A percentile compares a stretch with the other conserved stretches of the same genome.
phyloP scores from a whole-genome alignment of 2,329 filamentous ascomycete species.

The Dothiorella sarmentorum region DNA sequence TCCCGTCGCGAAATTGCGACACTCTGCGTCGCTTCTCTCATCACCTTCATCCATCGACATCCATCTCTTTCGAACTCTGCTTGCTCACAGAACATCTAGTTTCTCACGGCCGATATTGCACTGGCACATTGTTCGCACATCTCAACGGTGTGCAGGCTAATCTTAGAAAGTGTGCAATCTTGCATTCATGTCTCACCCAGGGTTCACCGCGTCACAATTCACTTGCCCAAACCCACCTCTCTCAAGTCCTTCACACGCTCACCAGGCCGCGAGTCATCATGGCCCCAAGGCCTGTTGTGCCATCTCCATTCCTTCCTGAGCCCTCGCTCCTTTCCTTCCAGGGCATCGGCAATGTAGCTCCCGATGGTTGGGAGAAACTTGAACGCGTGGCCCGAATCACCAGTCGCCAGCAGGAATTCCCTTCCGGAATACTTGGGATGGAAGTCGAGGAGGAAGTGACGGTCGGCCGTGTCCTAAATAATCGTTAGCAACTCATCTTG shows the following conservation, averaged over 20 bases:
- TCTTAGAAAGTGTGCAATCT: too few species aligned
- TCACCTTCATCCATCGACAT: too few species aligned
- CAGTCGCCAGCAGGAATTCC: constrained; percentile 29
- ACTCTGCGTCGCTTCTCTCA: too few species aligned
- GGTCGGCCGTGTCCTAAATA: constrained; percentile 24
- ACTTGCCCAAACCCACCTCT: constrained; percentile 19
- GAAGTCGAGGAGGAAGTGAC: constrained; percentile 26
- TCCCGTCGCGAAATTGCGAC: too few species aligned
- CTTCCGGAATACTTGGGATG: constrained; percentile 21
- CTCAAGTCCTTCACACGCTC: constrained; percentile 21
- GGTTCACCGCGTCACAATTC: neutral
- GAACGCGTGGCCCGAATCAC: constrained; percentile 31
- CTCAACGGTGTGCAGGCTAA: too few species aligned
- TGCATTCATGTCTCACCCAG: too few species aligned
- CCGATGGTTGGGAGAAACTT: constrained; percentile 33
- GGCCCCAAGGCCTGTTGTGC: constrained; percentile 15
- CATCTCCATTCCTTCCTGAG: constrained; percentile 15
- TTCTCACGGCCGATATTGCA: too few species aligned
- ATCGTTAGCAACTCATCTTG: neutral
- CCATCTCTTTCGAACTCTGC: too few species aligned
- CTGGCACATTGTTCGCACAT: too few species aligned
- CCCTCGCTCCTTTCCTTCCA: constrained; percentile 23
- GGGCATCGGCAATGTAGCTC: constrained; percentile 27
- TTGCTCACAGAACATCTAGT: too few species aligned
- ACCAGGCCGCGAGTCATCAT: constrained; percentile 20